phyloP scores from a whole-genome alignment of 345 rosid genomes.

The Eucalyptus virginea region DNA sequence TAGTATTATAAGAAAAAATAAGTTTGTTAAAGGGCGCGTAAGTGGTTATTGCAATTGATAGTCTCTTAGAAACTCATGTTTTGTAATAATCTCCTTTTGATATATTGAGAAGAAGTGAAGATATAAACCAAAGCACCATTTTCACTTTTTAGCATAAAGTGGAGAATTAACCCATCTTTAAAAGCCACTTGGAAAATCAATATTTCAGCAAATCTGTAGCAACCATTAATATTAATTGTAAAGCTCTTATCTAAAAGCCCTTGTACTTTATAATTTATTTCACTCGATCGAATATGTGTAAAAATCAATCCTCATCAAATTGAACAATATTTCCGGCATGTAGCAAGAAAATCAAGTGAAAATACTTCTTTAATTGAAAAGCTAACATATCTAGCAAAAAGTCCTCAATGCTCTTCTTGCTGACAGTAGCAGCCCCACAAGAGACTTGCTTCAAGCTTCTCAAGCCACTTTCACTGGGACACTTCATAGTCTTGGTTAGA shows the following conservation, averaged over 20 bases:
- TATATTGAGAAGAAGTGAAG: neutral
- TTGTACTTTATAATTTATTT: neutral
- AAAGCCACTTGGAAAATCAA: neutral
- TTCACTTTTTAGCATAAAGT: neutral
- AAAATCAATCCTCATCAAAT: neutral
- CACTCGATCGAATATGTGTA: neutral
- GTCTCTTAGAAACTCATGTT: too few relatives aligned
- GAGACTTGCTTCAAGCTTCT: too few relatives aligned
- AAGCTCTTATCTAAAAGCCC: slow-evolving; percentile 42
- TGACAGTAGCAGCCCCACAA: too few relatives aligned
- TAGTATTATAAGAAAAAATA: neutral
- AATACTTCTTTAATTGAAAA: neutral
- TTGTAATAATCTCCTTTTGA: neutral
- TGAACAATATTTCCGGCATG: neutral
- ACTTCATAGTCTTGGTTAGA: too few relatives aligned
- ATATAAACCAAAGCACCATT: too few relatives aligned
- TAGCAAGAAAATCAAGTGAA: neutral
- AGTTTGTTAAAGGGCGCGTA: neutral
- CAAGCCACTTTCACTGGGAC: too few relatives aligned
- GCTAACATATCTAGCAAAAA: neutral
- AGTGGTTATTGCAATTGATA: too few relatives aligned
- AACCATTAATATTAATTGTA: neutral
- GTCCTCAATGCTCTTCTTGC: too few relatives aligned
- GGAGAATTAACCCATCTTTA: neutral
- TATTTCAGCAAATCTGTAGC: neutral